A percentile compares a stretch with the other conserved stretches of the same genome.
phyloP scores from a whole-genome alignment of 2,329 filamentous ascomycete genomes.

The Incumbomyces delicatus region DNA sequence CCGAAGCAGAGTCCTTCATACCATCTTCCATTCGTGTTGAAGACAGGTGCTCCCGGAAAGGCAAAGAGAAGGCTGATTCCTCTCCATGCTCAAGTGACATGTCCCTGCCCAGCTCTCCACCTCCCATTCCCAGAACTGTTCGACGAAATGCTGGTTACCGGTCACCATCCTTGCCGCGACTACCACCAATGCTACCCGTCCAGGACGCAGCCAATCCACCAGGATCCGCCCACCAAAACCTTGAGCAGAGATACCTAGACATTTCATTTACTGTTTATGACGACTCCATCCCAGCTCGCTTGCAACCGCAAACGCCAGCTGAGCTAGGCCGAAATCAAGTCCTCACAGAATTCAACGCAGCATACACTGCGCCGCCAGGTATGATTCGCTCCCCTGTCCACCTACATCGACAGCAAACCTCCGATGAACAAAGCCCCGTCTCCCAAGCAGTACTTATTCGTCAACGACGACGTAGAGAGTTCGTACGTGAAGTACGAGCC shows the following conservation, averaged over 20 bases:
- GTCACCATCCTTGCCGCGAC: slow-evolving; percentile 5
- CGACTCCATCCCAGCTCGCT: slow-evolving; percentile 14
- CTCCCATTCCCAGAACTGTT: slow-evolving; percentile 5
- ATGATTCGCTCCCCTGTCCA: slow-evolving; percentile 8
- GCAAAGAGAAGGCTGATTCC: not conserved
- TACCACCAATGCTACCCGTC: slow-evolving; percentile 8
- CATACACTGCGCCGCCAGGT: slow-evolving; percentile 19
- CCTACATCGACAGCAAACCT: slow-evolving; percentile 4
- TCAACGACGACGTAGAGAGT: slow-evolving; percentile 15
- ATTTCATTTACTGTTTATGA: slow-evolving; percentile 19
- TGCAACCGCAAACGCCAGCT: slow-evolving; percentile 20
- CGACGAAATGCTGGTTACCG: not conserved
- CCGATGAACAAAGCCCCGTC: slow-evolving; percentile 14
- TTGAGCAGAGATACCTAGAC: slow-evolving; percentile 12
- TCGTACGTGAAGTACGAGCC: slow-evolving; percentile 12
- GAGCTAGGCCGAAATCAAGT: slow-evolving; percentile 13
- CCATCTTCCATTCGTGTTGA: not conserved
- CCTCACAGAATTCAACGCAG: slow-evolving; percentile 14
- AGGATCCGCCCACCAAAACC: slow-evolving; percentile 8
- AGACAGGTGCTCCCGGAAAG: not conserved
- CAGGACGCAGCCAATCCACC: slow-evolving; percentile 5
- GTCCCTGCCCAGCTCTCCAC: slow-evolving; percentile 17
- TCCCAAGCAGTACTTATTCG: slow-evolving; percentile 14
- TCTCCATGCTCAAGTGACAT: not conserved
- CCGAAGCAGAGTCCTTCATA: slow-evolving; percentile 6